Percentiles rank a stretch among this genome's conserved stretches.
Conservation (phyloP, 768 basidiomycete genomes). For the Lactarius evosmus region DNA sequence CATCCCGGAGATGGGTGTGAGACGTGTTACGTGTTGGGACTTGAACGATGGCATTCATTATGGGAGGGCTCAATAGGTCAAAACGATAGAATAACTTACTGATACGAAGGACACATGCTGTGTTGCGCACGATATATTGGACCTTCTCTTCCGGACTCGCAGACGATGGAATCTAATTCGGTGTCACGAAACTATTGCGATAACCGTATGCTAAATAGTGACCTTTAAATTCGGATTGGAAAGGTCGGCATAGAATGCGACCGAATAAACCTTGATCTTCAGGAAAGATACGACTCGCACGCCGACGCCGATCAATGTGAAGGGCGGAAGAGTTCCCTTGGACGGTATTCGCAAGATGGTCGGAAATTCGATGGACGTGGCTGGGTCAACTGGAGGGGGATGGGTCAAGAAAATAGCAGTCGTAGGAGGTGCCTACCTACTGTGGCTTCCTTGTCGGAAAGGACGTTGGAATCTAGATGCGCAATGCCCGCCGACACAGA, state of each 20-base stretch:
- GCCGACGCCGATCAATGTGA: slow-evolving; percentile 78
- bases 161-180: slow-evolving; percentile 47
- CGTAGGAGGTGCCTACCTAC: slow-evolving; percentile 19
- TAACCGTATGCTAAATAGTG: slow-evolving; percentile 20
- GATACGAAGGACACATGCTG: slow-evolving; percentile 72
- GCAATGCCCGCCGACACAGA: slow-evolving; percentile 39
- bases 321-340: slow-evolving; percentile 55
- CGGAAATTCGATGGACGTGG: slow-evolving; percentile 72
- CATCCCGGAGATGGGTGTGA: slow-evolving; percentile 78
- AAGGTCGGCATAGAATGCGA: slow-evolving; percentile 87
- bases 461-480: slow-evolving; percentile 45
- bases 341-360: slow-evolving; percentile 60
- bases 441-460: slow-evolving; percentile 16
- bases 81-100: slow-evolving; percentile 40
- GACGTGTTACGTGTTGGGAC: slow-evolving; percentile 80
- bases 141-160: slow-evolving; percentile 70
- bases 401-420: not conserved
- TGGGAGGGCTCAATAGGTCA: not conserved
- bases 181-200: not conserved
- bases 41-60: slow-evolving; percentile 32
- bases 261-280: slow-evolving; percentile 82
- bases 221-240: slow-evolving; percentile 61
- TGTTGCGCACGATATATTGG: slow-evolving; percentile 59
- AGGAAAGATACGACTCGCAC: slow-evolving; percentile 89
- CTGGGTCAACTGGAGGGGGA: slow-evolving; percentile 56